Evolutionary conservation across 139 green algal species (phyloP), one percentile per base, ranked within the genome.

Genomic region (Micractinium sp.): DNA sequence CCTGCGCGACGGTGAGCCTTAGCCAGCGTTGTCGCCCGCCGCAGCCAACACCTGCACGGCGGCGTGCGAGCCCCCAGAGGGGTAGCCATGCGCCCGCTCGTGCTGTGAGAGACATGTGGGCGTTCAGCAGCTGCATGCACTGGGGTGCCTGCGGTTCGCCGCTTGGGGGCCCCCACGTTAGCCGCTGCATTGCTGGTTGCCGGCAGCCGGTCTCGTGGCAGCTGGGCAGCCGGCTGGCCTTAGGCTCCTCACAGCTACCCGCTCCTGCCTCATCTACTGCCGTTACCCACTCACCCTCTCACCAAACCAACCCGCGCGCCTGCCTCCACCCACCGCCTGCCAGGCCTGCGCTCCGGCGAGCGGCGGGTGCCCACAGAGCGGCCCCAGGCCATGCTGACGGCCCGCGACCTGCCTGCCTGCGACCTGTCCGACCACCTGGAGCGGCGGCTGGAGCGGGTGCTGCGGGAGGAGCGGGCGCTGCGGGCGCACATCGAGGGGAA

Each of bases 341-440:
- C 81, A 93, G 89, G 93, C 47, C 85, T 96, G 81, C 66, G 92
- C 18, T 82, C 18, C 0, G 91, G 94, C 1, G 35, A 91, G 73
- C 94, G 96, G 20, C 87, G 93, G 85, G 76, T 92, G 2, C 95
- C 96, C 14, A 82, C 85, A 12, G 90, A 94, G 82, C 95, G 97
- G 53, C 96, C 97, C 3, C 94, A 97, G 88, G 93, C 96, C 3
- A 98, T 99, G 95, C 96, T 99, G 7, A 94, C 95, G 61, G 97
- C 97, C 13, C 92, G 91, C 35, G 96, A 99, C 87, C 94, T 99
- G 88, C 97, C 97, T 0, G 81, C 89, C 33, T 97, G 93, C 79
- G 82, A 96, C 71, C 94, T 99, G 31, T 95, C 86, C 27, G 92
- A 97, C 69, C 93, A 92, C 77, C 89, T 98, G 77, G 89, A 95